Conservation (phyloP, 805 yeast genomes). For the Cyberlindnera americana region DNA sequence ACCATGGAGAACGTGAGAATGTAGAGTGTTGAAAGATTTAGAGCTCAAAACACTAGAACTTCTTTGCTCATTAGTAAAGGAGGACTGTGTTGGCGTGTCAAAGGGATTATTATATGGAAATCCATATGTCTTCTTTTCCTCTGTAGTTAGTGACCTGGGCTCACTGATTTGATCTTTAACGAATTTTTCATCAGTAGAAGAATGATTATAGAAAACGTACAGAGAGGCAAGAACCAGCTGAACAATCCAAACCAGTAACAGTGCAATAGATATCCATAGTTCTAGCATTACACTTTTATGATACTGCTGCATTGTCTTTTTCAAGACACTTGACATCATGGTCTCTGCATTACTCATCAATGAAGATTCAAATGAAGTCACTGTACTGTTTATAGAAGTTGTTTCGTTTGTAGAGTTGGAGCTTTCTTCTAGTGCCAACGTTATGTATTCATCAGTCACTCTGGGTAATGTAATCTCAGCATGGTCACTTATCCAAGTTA, state of each 20-base stretch:
- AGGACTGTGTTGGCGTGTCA: slow-evolving; percentile 1
- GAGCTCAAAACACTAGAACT: too few species aligned
- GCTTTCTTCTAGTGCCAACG: slow-evolving; percentile 16
- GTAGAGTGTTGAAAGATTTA: too few species aligned
- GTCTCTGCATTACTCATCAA: slow-evolving; percentile 23
- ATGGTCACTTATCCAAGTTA: slow-evolving; percentile 73
- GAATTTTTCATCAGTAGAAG: background rate
- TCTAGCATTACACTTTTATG: slow-evolving; percentile 40
- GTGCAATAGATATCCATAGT: slow-evolving; percentile 40
- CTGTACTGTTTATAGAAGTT: background rate
- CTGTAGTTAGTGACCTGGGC: slow-evolving; percentile 20
- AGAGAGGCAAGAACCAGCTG: slow-evolving; percentile 40
- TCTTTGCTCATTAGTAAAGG: too few species aligned
- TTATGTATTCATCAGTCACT: slow-evolving; percentile 34
- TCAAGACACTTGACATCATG: slow-evolving; percentile 26
- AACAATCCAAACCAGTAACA: slow-evolving; percentile 46
- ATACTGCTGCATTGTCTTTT: slow-evolving; percentile 32
- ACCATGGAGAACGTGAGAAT: too few species aligned
- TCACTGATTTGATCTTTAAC: slow-evolving; percentile 11
- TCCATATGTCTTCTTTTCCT: slow-evolving; percentile 18
- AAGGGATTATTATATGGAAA: slow-evolving; percentile 20
- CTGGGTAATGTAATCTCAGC: slow-evolving; percentile 57
- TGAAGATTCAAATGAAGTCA: background rate
- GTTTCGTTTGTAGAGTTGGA: slow-evolving; percentile 6
- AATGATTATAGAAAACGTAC: background rate